phyloP scores from a whole-genome alignment of 2,329 filamentous ascomycete species.

The Aspergillus flavus region DNA sequence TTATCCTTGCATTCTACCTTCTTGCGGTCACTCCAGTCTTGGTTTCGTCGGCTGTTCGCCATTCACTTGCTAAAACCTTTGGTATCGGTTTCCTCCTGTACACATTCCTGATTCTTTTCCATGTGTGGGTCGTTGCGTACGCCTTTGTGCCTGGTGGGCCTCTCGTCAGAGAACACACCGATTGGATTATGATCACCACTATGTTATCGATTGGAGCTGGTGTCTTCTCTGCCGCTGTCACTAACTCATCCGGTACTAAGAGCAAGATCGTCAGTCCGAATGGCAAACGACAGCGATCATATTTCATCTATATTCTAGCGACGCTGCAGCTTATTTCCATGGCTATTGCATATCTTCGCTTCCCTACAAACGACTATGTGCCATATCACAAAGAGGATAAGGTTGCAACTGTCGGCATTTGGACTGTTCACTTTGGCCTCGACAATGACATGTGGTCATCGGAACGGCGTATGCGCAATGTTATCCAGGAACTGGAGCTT shows the following conservation, averaged over 20 bases:
- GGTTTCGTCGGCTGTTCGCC: constrained; percentile 73
- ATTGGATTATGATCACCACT: constrained; percentile 88
- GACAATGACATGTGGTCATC: constrained; percentile 99
- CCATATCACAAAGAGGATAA: constrained; percentile 88
- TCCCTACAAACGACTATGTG: constrained; percentile 88
- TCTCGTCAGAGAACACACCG: constrained; percentile 88
- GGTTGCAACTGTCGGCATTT: constrained; percentile 90
- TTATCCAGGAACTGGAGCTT: constrained; percentile 92
- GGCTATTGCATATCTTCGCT: constrained; percentile 81
- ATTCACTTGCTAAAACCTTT: constrained; percentile 77
- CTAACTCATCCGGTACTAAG: constrained; percentile 54
- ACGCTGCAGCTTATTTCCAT: constrained; percentile 78
- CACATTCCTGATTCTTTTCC: constrained; percentile 93
- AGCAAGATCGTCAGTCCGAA: constrained; percentile 41
- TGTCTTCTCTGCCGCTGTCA: constrained; percentile 67
- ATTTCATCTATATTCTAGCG: constrained; percentile 73
- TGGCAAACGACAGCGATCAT: constrained; percentile 59
- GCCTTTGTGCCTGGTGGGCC: constrained; percentile 95
- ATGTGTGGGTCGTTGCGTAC: constrained; percentile 98
- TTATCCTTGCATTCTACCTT: constrained; percentile 75
- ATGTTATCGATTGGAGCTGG: constrained; percentile 85
- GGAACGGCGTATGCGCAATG: constrained; percentile 87
- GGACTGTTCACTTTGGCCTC: constrained; percentile 97
- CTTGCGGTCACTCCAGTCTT: constrained; percentile 78
- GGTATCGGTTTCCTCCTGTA: constrained; percentile 88